phyloP scores from a whole-genome alignment of 352 stramenopile species.

The Globisporangium solare region DNA sequence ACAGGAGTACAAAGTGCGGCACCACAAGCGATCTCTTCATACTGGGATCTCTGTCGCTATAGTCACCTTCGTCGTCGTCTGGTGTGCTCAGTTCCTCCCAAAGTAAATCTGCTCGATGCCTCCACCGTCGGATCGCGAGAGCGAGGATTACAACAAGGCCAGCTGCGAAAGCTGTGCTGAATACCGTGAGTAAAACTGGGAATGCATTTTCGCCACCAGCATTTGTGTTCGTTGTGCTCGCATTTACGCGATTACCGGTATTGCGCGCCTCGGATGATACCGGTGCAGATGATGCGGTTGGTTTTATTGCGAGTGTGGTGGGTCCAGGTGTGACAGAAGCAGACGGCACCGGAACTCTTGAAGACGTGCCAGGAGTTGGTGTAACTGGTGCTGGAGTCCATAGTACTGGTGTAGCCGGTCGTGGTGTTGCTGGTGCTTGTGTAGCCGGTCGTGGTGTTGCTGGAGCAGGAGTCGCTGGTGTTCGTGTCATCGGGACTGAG shows the following conservation, averaged over 20 bases:
- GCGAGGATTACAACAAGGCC: neutral
- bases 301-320: too few species aligned
- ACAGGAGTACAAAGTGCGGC: conserved; percentile 8
- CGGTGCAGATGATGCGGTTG: too few species aligned
- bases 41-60: neutral
- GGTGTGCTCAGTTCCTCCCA: neutral
- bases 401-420: too few species aligned
- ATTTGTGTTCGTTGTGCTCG: too few species aligned
- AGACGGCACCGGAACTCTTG: neutral
- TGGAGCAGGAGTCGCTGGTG: too few species aligned
- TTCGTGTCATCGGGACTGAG: too few species aligned
- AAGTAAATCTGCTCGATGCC: too few species aligned
- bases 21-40: conserved; percentile 9
- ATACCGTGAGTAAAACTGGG: neutral
- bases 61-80: neutral
- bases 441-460: too few species aligned
- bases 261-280: too few species aligned
- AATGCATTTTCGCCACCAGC: neutral
- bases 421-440: too few species aligned
- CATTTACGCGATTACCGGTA: too few species aligned
- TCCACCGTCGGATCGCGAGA: neutral
- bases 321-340: neutral
- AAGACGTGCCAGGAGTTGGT: neutral
- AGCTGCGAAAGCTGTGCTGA: neutral
- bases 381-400: neutral